Evolutionary conservation across 2,329 filamentous ascomycete genomes (phyloP).

Genomic region (Xylaria sp.): DNA sequence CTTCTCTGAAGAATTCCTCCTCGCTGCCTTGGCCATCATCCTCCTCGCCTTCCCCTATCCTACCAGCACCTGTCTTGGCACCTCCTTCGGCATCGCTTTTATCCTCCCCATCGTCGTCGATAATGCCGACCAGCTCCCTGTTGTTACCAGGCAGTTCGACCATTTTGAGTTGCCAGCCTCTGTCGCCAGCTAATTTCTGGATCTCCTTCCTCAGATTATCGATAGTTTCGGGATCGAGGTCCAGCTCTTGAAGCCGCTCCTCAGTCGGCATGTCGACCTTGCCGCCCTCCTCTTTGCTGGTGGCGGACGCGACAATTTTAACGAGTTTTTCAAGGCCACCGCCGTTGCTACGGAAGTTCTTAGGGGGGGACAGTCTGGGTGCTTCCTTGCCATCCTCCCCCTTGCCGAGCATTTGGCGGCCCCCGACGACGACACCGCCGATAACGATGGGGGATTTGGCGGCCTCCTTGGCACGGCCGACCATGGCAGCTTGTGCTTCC

Average conservation of each 20-base stretch:
- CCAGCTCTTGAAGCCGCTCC: constrained; percentile 74
- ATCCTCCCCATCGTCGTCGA: constrained; percentile 69
- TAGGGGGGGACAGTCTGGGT: constrained; percentile 59
- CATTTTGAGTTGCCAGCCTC: constrained; percentile 83
- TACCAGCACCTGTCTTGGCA: constrained; percentile 2
- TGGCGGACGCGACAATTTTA: constrained; percentile 59
- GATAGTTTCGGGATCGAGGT: constrained; percentile 73
- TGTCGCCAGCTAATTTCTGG: constrained; percentile 73
- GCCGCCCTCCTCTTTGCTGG: constrained; percentile 68
- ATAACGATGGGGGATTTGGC: constrained; percentile 54
- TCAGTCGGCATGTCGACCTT: constrained; percentile 69
- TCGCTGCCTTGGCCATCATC: constrained; percentile 55
- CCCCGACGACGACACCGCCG: constrained; percentile 66
- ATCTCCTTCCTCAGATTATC: constrained; percentile 76
- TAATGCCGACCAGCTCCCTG: constrained; percentile 75
- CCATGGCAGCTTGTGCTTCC: constrained; percentile 54
- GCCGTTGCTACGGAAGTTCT: constrained; percentile 52
- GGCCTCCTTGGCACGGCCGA: constrained; percentile 43
- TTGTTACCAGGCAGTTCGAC: constrained; percentile 73
- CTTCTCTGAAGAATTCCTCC: constrained; percentile 64
- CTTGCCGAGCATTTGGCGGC: constrained; percentile 59
- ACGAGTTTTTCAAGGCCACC: constrained; percentile 49
- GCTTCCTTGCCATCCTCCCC: constrained; percentile 61
- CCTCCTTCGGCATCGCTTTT: constrained; percentile 51
- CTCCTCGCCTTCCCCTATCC: constrained; percentile 23